Evolutionary conservation across 2,329 filamentous ascomycete genomes (phyloP).

Genomic region (Penicillium janthinellum): DNA sequence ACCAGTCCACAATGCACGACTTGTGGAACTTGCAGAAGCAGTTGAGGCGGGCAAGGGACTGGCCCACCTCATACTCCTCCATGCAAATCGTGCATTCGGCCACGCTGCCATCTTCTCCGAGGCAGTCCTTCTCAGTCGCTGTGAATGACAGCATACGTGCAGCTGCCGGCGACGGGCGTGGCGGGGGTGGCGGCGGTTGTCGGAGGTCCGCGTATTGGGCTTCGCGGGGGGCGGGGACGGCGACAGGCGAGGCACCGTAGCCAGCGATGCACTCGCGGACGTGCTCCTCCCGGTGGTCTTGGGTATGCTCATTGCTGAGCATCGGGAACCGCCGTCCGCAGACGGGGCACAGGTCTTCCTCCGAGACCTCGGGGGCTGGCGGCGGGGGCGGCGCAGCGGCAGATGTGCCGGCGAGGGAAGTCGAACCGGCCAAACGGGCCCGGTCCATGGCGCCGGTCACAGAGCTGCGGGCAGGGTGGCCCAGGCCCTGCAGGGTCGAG

Average conservation of each 20-base stretch:
- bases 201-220: constrained; percentile 17
- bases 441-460: background rate
- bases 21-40: constrained; percentile 67
- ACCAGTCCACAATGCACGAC: constrained; percentile 63
- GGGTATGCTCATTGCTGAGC: constrained; percentile 39
- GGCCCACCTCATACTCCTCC: constrained; percentile 64
- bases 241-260: constrained; percentile 27
- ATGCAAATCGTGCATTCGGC: constrained; percentile 67
- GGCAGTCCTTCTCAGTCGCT: constrained; percentile 66
- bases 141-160: constrained; percentile 51
- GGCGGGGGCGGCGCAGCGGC: background rate
- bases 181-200: constrained; percentile 26
- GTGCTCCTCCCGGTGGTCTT: constrained; percentile 48
- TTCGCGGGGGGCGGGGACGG: constrained; percentile 1
- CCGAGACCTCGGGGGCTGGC: constrained; percentile 31
- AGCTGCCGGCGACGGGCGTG: constrained; percentile 19
- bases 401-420: background rate
- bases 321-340: constrained; percentile 46
- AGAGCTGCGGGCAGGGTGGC: constrained; percentile 1
- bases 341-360: constrained; percentile 51
- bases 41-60: constrained; percentile 61
- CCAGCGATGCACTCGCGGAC: constrained; percentile 49
- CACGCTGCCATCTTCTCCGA: constrained; percentile 53
- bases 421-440: background rate
- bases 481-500: constrained; percentile 15